Conservation (phyloP, 2,329 filamentous ascomycete species). For the Claviceps capensis region DNA sequence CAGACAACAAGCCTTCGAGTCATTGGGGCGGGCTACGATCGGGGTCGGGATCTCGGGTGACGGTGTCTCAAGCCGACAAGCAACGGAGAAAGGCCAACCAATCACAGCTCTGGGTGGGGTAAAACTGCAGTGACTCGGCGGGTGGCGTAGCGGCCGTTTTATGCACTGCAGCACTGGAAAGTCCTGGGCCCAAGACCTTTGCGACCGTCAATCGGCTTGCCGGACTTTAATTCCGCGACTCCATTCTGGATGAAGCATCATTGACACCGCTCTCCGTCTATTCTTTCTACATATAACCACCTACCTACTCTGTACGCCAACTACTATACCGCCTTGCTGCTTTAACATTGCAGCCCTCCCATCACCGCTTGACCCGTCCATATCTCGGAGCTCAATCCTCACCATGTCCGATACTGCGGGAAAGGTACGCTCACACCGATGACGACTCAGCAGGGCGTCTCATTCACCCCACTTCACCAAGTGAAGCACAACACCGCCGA, state of each 20-base stretch:
- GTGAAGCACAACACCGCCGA: conserved; percentile 1
- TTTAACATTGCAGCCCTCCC: no score
- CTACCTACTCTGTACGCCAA: no score
- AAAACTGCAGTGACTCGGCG: no score
- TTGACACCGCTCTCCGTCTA: neutral
- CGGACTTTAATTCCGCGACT: neutral
- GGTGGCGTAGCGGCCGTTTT: no score
- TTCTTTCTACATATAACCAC: neutral
- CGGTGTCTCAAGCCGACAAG: neutral
- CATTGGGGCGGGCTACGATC: no score
- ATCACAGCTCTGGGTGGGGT: neutral
- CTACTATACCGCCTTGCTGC: no score
- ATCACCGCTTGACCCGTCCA: neutral
- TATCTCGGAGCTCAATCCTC: neutral
- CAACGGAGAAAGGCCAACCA: neutral
- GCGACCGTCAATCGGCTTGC: neutral
- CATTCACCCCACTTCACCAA: conserved; percentile 3
- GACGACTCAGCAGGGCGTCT: conserved; percentile 2
- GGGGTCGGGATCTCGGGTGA: neutral
- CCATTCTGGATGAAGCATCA: neutral
- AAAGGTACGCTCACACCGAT: conserved; percentile 5
- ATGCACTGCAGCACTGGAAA: no score
- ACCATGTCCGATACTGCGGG: conserved; percentile 6
- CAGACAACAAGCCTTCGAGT: no score
- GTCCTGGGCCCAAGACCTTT: no score